Conservation (phyloP, 2,329 filamentous ascomycete genomes). For the Phaeomoniella chlamydospora region DNA sequence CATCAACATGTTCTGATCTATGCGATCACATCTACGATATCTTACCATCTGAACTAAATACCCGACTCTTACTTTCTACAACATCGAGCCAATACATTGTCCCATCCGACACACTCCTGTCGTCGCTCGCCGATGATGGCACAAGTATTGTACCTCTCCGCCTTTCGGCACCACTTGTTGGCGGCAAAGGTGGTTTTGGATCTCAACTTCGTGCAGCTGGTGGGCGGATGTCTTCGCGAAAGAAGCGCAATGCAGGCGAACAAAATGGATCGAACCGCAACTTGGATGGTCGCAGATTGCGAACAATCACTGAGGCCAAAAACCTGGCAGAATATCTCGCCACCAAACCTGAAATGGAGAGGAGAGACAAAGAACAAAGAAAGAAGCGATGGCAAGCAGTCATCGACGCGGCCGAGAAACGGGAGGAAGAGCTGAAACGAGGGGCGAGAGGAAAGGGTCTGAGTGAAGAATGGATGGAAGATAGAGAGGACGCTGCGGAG, state of each 20-base stretch:
- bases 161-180: constrained; percentile 63
- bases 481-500: constrained; percentile 79
- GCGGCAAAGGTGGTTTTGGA: constrained; percentile 95
- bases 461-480: constrained; percentile 86
- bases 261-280: constrained; percentile 87
- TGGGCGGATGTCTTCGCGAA: constrained; percentile 93
- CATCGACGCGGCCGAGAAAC: constrained; percentile 68
- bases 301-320: constrained; percentile 91
- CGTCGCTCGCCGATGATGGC: constrained; percentile 15
- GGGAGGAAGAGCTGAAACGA: constrained; percentile 67
- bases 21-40: constrained; percentile 43
- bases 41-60: constrained; percentile 42
- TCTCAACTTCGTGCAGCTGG: constrained; percentile 93
- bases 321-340: constrained; percentile 87
- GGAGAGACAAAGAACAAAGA: constrained; percentile 77
- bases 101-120: constrained; percentile 43
- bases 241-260: constrained; percentile 70
- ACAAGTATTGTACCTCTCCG: constrained; percentile 50
- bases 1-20: constrained; percentile 54
- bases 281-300: constrained; percentile 73
- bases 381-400: constrained; percentile 78
- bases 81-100: constrained; percentile 59
- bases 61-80: constrained; percentile 65
- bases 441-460: constrained; percentile 34
- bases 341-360: constrained; percentile 94